Evolutionary conservation across 106 monocot genomes (phyloP), one percentile per base, ranked within the genome.

Genomic region (Acorus calamus): DNA sequence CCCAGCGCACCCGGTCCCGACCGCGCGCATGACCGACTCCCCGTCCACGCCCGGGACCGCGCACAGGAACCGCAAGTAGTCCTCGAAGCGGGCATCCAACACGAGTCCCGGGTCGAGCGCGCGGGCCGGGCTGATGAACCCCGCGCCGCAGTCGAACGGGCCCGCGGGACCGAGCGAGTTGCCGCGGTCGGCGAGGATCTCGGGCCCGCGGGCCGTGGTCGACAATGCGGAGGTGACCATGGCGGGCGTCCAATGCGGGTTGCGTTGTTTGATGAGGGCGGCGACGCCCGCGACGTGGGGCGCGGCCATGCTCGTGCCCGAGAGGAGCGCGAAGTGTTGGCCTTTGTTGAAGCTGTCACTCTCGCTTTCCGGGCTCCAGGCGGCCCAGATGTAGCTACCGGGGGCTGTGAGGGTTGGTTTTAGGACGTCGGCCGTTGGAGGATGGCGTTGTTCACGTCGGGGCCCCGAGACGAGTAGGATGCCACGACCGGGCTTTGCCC

Each of bases 291-390:
- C 71, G 8, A 92, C 66, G 58, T 92, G 91, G 4, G 91, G 91
- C 28, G 91, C 67, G 4, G 91, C 86, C 85, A 91, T 85, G 69
- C 91, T 91, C 13, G 91, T 86, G 8, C 89, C 89, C 3, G 89
- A 80, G 3, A 75, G 61, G 14, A 86, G 42, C 1, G 83, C 83
- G 14, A 84, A 91, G 4, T 73, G 65, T 62, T 86, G 79, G 3
- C 82, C 88, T 65, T 11, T 69, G 43, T 59, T 47, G 50, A 76
- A 72, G 5, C 58, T 62, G 46, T 81, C 75, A 7, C 59, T 57
- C 28, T 66, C n/a, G 70, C 83, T 78, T 2, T 8, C 57, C 2
- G n/a, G 81, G 48, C 78, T 91, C 91, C 91, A 91, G 9, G 91
- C 86, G 8, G 77, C 86, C 91, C 91, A 91, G 4, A 91, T 81